Base-by-base conservation (phyloP, 495 filamentous ascomycete genomes). In the Annulohypoxylon maeteangense region DNA sequence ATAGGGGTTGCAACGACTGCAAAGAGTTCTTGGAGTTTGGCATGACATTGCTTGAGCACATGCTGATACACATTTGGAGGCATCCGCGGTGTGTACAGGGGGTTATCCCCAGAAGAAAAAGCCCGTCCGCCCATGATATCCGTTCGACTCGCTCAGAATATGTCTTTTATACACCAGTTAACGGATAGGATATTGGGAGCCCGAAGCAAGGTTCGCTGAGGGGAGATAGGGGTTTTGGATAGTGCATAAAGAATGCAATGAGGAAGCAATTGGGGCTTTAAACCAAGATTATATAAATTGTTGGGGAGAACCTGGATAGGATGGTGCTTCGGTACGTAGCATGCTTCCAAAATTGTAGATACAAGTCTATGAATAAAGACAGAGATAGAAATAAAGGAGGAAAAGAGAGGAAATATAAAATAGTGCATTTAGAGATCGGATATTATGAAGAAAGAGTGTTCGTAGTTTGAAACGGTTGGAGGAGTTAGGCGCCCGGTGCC, bases 61-160 rank as follows among this genome's bases (percentile, higher is more conserved):
- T 71, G 65, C 34, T 65, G 64, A 68, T 91, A 90, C 63, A 88
- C 75, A 0, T 63, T 50, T 4, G 81, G 75, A 3, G 81, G 79
- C 82, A 91, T 89, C 8, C 89, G 87, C 1, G 89, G 89, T 0
- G 87, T 90, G 59, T 59, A 72, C 1, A 89, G 82, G 1, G 78
- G 75, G 14, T 81, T 70, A 12, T 71, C 50, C 53, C 79, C 79
- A 1, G 75, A 72, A 4, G 83, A 67, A 67, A 91, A 91, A 0
- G 85, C 85, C 6, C 75, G 78, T 4, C 89, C 89, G 3, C 89
- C 89, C 89, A 91, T 91, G 32, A 50, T 54, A 20, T 44, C 40
- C 40, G n/a, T 6, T 44, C 40, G 3, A 20, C 40, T 20, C 7
- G 12, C 16, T 44, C 18, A 40, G 36, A 4, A 40, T 40, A 40